Conservation (phyloP, 2,329 filamentous ascomycete species). For the Eutypa lata region DNA sequence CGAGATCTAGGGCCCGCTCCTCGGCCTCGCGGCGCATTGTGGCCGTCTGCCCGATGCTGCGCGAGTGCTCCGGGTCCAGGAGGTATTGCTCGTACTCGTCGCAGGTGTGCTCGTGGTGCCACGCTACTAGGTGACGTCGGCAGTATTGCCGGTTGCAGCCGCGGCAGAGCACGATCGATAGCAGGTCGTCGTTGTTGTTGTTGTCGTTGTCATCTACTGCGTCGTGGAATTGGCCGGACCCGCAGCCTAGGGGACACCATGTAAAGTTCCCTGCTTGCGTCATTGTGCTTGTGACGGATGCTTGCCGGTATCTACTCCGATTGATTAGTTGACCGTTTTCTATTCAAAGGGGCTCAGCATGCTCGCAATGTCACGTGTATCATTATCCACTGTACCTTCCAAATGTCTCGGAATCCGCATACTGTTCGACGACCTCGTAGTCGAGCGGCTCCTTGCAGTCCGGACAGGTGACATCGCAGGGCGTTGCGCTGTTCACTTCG, state of each 20-base stretch:
- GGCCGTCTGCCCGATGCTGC: conserved; percentile 35
- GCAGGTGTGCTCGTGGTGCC: conserved; percentile 41
- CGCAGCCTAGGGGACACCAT: conserved; percentile 53
- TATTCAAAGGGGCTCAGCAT: too few relatives aligned
- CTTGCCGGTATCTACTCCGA: not conserved
- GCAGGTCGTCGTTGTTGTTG: conserved; percentile 21
- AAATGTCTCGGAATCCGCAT: conserved; percentile 42
- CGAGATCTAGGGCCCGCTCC: conserved; percentile 40
- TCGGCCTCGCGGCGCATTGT: conserved; percentile 41
- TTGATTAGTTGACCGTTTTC: conserved; percentile 1
- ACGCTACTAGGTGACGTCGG: conserved; percentile 37
- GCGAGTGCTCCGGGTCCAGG: conserved; percentile 36
- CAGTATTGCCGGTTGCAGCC: conserved; percentile 39
- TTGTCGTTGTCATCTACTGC: conserved; percentile 6
- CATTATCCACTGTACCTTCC: conserved; percentile 29
- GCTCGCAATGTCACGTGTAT: too few relatives aligned
- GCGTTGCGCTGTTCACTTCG: not conserved
- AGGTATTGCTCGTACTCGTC: conserved; percentile 39
- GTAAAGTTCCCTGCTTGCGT: conserved; percentile 42
- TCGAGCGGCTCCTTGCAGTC: conserved; percentile 43
- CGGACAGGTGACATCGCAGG: conserved; percentile 36
- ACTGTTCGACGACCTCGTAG: conserved; percentile 42
- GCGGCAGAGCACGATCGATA: conserved; percentile 40
- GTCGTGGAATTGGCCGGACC: conserved; percentile 49
- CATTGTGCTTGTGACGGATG: conserved; percentile 26